A percentile compares a stretch with the other conserved stretches of the same genome.
These are phyloP conservation scores for Urochloa ruziziensis DNA, from an alignment of 176 grass and related monocot genomes.

Conservation along the genomic window DNA sequence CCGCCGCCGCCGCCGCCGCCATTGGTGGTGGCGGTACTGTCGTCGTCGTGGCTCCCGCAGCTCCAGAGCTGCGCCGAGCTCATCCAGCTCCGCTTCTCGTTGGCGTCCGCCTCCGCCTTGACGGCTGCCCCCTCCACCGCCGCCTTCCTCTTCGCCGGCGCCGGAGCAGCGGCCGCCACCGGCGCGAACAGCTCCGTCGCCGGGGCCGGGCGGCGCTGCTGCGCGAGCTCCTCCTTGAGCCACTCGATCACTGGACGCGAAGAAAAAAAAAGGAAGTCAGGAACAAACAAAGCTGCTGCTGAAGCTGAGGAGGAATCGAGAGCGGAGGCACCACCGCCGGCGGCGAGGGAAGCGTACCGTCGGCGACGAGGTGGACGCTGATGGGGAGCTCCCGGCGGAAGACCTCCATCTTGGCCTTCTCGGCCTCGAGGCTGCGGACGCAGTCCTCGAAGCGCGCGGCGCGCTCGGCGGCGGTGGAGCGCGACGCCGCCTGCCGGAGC, in stretches of 20 bases:
- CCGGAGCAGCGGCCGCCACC: neutral
- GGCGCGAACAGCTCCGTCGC: neutral
- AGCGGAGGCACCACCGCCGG: slow-evolving; percentile 59
- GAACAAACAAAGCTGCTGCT: neutral
- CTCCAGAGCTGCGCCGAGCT: slow-evolving; percentile 94
- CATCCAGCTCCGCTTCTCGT: slow-evolving; percentile 90
- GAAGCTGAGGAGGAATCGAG: neutral
- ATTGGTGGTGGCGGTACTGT: slow-evolving; percentile 24
- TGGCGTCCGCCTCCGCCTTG: slow-evolving; percentile 46
- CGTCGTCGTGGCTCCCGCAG: slow-evolving; percentile 30
- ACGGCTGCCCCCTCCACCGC: neutral
- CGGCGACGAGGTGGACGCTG: slow-evolving; percentile 70
- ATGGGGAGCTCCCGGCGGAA: slow-evolving; percentile 86
- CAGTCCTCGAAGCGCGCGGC: slow-evolving; percentile 62
- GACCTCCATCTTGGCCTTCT: slow-evolving; percentile 89
- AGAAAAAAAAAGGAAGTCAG: rapidly evolving
- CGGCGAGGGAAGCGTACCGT: slow-evolving; percentile 74
- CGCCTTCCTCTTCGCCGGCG: slow-evolving; percentile 35
- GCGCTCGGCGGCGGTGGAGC: slow-evolving; percentile 16
- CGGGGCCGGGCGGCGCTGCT: neutral
- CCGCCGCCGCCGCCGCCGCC: neutral
- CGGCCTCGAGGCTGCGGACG: slow-evolving; percentile 60
- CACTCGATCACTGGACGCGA: slow-evolving; percentile 58
- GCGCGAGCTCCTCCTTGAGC: slow-evolving; percentile 67
- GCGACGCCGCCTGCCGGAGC: slow-evolving; percentile 28